phyloP scores from a whole-genome alignment of 257 asterid genomes.

The Solanum corneliomulleri region DNA sequence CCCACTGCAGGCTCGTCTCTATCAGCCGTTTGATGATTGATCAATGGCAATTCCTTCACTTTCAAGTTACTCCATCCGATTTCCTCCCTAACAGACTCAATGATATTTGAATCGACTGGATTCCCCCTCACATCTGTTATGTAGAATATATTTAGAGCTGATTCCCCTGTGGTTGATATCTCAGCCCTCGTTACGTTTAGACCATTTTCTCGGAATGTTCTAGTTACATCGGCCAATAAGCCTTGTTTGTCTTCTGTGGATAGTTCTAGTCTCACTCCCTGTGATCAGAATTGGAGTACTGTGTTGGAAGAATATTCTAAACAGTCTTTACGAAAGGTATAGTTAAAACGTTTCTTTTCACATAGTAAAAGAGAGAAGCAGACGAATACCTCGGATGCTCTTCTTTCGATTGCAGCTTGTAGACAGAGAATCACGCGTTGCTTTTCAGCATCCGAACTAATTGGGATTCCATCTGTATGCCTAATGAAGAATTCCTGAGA shows the following conservation, averaged over 20 bases:
- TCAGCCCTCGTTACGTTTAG: constrained; percentile 76
- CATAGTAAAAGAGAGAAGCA: neutral
- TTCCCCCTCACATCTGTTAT: constrained; percentile 66
- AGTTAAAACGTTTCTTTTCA: neutral
- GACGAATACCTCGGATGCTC: constrained; percentile 55
- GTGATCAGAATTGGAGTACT: neutral
- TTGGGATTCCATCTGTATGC: constrained; percentile 72
- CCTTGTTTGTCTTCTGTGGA: constrained; percentile 50
- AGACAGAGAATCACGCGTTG: constrained; percentile 76
- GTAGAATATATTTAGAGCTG: constrained; percentile 52
- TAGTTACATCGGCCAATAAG: constrained; percentile 63
- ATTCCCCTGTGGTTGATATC: constrained; percentile 51
- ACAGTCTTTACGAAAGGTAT: neutral
- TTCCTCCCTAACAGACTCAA: constrained; percentile 53
- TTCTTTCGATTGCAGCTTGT: constrained; percentile 42
- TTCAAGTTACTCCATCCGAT: constrained; percentile 57
- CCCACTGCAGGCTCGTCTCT: constrained; percentile 20
- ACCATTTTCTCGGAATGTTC: constrained; percentile 90
- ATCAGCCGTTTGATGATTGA: constrained; percentile 32
- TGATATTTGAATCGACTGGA: constrained; percentile 40
- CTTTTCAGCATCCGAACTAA: constrained; percentile 75
- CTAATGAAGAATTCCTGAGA: constrained; percentile 77
- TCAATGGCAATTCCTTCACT: constrained; percentile 66
- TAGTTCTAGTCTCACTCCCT: constrained; percentile 91
- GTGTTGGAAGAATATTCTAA: neutral